Evolutionary conservation across 768 basidiomycete species (phyloP), one percentile per base, ranked within the genome.

Genomic region (Tulasnella sp.): DNA sequence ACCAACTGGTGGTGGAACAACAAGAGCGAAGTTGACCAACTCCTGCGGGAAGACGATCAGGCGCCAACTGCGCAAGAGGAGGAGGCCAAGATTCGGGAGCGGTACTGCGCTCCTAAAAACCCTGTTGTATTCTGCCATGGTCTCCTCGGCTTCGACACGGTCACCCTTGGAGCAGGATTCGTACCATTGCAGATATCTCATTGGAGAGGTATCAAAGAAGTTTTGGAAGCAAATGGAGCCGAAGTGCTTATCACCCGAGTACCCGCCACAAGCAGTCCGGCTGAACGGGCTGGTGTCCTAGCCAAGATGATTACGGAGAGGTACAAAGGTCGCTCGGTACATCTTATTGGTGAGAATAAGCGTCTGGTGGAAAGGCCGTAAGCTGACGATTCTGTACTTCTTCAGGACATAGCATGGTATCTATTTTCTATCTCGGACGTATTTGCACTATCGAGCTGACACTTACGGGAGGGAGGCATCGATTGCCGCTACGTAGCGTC

Each of bases 81-180:
- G 82, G 88, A 87, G 58, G 84, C 86, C 12, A 87, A 88, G 46
- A 85, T 90, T 4, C 82, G 85, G 48, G n/a, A 46, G 78, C 8
- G 85, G 96, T 94, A 97, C 84, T 89, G 90, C 6, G 88, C 94
- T 0, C 93, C 97, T 0, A 90, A 90, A 80, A 91, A 95, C 82
- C 97, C 97, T 0, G 86, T 98, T 72, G 93, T 99, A 1, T 98
- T 99, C 86, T 99, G 97, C 83, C 97, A 99, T 84, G 97, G 97
- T 12, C 89, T 98, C 0, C 89, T 98, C 11, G 95, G 96, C 0
- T 97, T 96, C 82, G 95, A 97, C 84, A 92, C 92, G 0, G 90
- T 96, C 83, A 93, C 91, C 3, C 92, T 96, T 34, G 93, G 94
- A 1, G 92, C 90, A 2, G 87, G 92, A 72, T 94, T 93, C 80